These are phyloP conservation scores for Nothophytophthora sp. DNA, from an alignment of 352 stramenopile genomes.

Conservation along the genomic window DNA sequence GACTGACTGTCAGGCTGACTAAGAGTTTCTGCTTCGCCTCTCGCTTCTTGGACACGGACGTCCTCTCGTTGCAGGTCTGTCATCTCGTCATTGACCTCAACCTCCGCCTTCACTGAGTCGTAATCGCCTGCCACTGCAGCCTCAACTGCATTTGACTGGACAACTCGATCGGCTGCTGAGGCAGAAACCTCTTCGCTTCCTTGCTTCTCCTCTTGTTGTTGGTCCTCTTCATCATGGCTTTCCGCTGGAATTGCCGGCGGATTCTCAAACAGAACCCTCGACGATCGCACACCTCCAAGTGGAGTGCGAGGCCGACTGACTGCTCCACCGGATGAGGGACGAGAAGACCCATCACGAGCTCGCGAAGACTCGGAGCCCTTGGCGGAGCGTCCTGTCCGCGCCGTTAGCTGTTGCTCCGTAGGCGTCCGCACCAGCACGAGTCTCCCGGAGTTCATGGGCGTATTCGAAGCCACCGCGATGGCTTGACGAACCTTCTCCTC, in stretches of 20 bases:
- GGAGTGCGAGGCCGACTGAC: slow-evolving; percentile 12
- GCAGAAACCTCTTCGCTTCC: not conserved
- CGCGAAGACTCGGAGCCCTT: slow-evolving; percentile 8
- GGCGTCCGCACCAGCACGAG: slow-evolving; percentile 44
- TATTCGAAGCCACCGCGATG: slow-evolving; percentile 45
- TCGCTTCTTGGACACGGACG: no score
- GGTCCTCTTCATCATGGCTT: no score
- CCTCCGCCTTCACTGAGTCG: no score
- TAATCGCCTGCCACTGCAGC: no score
- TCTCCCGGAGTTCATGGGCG: slow-evolving; percentile 40
- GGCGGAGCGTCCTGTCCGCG: slow-evolving; percentile 7
- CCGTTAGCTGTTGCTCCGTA: slow-evolving; percentile 23
- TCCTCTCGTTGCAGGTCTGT: no score
- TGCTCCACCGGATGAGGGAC: slow-evolving; percentile 14
- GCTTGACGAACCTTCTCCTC: slow-evolving; percentile 55
- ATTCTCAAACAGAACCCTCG: slow-evolving; percentile 3
- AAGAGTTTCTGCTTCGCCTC: not conserved
- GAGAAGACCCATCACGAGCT: slow-evolving; percentile 11
- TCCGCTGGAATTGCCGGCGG: not conserved
- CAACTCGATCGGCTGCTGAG: no score
- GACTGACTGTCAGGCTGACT: not conserved
- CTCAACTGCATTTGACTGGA: no score
- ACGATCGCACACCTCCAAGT: slow-evolving; percentile 2
- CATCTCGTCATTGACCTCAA: no score
- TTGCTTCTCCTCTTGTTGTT: slow-evolving; percentile 5